Percentiles rank a stretch among this genome's conserved stretches.
phyloP scores from a whole-genome alignment of 2,329 filamentous ascomycete genomes.

The Thielaviopsis cerberus region DNA sequence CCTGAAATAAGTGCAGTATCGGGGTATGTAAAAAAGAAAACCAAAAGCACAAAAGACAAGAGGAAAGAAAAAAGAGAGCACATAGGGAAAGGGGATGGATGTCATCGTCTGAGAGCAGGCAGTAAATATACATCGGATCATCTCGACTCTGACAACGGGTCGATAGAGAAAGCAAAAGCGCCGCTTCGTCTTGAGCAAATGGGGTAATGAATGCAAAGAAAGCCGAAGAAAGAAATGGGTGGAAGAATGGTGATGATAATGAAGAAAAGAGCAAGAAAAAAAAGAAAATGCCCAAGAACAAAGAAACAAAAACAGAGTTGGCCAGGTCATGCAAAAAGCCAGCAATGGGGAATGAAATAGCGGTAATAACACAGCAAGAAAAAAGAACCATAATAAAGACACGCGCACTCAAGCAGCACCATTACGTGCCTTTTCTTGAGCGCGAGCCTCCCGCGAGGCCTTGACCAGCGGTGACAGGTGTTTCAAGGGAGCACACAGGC shows the following conservation, averaged over 20 bases:
- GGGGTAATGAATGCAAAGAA: not conserved
- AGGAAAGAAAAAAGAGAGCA: not conserved
- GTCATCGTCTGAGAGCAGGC: conserved; percentile 2
- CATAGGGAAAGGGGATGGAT: not conserved
- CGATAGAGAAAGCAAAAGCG: not conserved
- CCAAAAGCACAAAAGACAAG: not conserved
- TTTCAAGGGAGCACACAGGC: conserved; percentile 50
- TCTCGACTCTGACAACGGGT: not conserved
- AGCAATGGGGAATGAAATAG: not conserved
- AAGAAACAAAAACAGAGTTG: not conserved
- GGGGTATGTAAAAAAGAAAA: conserved; percentile 2
- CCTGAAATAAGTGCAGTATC: not conserved
- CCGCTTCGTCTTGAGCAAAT: not conserved
- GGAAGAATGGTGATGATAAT: not conserved
- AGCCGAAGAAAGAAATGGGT: not conserved
- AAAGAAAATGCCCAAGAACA: not conserved
- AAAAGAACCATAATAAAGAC: not conserved
- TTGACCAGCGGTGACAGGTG: conserved; percentile 75
- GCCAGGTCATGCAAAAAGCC: not conserved
- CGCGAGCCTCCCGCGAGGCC: conserved; percentile 67
- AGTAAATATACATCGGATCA: not conserved
- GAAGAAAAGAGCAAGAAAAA: not conserved
- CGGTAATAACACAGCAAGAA: not conserved
- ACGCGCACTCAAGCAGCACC: conserved; percentile 16
- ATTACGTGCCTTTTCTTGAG: conserved; percentile 65